Conservation (phyloP, 1,139 yeast genomes). For the Protomyces lactucae-debilis region DNA sequence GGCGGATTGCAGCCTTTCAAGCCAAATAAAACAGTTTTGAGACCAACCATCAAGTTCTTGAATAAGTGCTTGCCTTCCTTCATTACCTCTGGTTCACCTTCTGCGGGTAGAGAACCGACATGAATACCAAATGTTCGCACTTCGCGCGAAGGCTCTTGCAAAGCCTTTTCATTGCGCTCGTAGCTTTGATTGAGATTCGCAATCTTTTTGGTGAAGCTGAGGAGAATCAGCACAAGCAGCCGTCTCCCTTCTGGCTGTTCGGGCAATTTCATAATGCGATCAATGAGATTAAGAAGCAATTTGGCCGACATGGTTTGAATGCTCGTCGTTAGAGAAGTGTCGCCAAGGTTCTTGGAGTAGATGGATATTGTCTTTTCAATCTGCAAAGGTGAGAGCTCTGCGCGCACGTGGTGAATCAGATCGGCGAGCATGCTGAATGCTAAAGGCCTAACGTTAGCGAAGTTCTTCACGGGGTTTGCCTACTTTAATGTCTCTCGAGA, state of each 20-base stretch:
- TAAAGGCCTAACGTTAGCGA: constrained; percentile 49
- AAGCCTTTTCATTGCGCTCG: background rate
- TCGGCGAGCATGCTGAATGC: constrained; percentile 97
- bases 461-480: constrained; percentile 32
- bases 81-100: background rate
- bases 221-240: constrained; percentile 64
- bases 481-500: constrained; percentile 66
- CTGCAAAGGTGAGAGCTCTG: constrained; percentile 75
- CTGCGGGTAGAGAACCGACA: background rate
- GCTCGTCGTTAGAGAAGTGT: constrained; percentile 75
- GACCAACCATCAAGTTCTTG: constrained; percentile 81
- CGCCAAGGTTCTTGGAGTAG: constrained; percentile 76
- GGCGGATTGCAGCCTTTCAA: constrained; percentile 87
- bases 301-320: constrained; percentile 98
- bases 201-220: constrained; percentile 82
- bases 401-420: constrained; percentile 84
- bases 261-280: constrained; percentile 76
- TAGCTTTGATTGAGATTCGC: constrained; percentile 57
- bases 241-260: constrained; percentile 66
- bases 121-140: constrained; percentile 7
- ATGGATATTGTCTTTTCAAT: constrained; percentile 83
- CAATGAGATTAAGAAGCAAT: constrained; percentile 77
- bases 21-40: constrained; percentile 86
- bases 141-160: background rate
- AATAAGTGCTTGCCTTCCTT: constrained; percentile 70